Evolutionary conservation across 139 green algal species (phyloP), one percentile per base, ranked within the genome.

Genomic region (Closterium sp.): DNA sequence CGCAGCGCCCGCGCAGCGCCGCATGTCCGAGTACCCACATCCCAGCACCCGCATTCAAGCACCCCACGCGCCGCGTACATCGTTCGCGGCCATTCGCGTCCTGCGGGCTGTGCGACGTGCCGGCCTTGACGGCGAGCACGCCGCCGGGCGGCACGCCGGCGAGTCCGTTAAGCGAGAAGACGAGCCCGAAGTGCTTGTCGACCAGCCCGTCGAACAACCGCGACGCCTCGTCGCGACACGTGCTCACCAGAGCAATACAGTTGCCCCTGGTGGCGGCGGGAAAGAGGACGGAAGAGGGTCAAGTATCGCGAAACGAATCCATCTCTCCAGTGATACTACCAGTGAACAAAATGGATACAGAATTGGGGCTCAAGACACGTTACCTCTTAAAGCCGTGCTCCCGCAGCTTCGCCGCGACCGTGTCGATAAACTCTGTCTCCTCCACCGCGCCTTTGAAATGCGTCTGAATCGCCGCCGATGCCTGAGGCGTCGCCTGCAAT

Each of bases 191-290:
- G 28, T 87, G 28, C 85, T 87, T 87, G 85, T 32, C 28, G 28
- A 87, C 27, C 28, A 31, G 7, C 85, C 19, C 85, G 85, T 87
- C 85, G n/a, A 87, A 31, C 10, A 87, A 2, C 28, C 85, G 85
- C 85, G 85, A 87, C 85, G 28, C 85, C 85, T 87, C 85, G 85
- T 87, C 85, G 85, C 85, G 85, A 31, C 85, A 87, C 85, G 85
- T 32, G 85, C 85, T 87, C 85, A 31, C 28, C 85, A 87, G 22
- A 27, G 85, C 85, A 9, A 87, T 87, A 6, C 85, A 30, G 85
- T 87, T 87, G 85, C 19, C 85, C 85, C 85, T 87, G 85, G 10
- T 27, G 62, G 19, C 5, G 62, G 62, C 1, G 13, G 62, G 62
- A 19, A 79, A 6, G 13, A 27, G 11, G 38, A 50, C 38, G 38